phyloP scores from a whole-genome alignment of 768 basidiomycete species.

The Megacollybia marginata region DNA sequence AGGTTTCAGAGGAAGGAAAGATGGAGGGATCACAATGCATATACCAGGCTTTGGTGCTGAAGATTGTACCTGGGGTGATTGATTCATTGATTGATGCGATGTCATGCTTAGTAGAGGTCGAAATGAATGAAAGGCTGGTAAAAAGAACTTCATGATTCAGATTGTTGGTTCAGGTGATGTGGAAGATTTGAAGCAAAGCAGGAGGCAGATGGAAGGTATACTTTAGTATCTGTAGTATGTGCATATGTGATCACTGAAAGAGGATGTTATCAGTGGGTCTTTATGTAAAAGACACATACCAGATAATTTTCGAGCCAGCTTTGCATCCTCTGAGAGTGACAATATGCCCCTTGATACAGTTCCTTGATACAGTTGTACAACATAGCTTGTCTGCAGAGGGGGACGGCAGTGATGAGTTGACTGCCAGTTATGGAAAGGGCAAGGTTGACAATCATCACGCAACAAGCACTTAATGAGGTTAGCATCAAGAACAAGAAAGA shows the following conservation, averaged over 20 bases:
- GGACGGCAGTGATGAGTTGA: conserved; percentile 75
- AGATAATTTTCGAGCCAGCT: conserved; percentile 87
- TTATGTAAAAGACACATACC: conserved; percentile 33
- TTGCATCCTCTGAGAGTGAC: conserved; percentile 88
- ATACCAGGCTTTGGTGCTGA: too few relatives aligned
- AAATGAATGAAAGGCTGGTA: conserved; percentile 1
- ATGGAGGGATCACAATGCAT: too few relatives aligned
- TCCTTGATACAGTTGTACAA: conserved; percentile 82
- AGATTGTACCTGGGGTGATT: too few relatives aligned
- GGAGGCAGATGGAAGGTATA: conserved; percentile 10
- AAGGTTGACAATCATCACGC: conserved; percentile 82
- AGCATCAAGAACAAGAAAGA: not conserved
- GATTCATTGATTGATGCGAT: conserved; percentile 1
- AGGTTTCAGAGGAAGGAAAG: too few relatives aligned
- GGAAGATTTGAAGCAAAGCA: conserved; percentile 18
- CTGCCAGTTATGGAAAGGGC: conserved; percentile 80
- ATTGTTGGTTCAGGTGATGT: conserved; percentile 16
- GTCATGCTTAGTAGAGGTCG: not conserved
- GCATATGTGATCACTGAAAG: conserved; percentile 51
- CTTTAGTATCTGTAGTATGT: conserved; percentile 57
- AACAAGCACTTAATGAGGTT: conserved; percentile 34
- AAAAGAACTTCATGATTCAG: conserved; percentile 2
- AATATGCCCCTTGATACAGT: too few relatives aligned
- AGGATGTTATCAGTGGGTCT: not conserved
- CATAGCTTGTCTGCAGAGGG: conserved; percentile 70